These are phyloP conservation scores for Suillus paluster DNA, from an alignment of 768 basidiomycete genomes.

Conservation along the genomic window DNA sequence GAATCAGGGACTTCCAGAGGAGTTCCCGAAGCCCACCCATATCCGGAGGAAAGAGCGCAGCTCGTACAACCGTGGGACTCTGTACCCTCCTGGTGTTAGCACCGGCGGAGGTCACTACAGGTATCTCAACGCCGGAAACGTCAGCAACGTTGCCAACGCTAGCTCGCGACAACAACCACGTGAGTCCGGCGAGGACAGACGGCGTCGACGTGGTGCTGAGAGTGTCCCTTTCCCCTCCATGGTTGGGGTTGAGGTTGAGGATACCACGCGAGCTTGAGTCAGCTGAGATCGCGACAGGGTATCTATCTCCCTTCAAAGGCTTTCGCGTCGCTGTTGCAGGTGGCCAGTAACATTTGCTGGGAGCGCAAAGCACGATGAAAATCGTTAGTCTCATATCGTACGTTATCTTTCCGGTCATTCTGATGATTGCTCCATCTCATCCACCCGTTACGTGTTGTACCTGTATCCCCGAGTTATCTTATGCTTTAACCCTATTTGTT, in stretches of 20 bases:
- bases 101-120: conserved; percentile 29
- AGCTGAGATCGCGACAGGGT: neutral
- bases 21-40: conserved; percentile 84
- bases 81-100: conserved; percentile 58
- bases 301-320: neutral
- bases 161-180: conserved; percentile 17
- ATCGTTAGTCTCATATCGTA: neutral
- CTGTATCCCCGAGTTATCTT: conserved; percentile 29
- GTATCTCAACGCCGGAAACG: conserved; percentile 26
- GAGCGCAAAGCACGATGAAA: neutral
- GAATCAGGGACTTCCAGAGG: conserved; percentile 74
- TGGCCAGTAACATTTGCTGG: neutral
- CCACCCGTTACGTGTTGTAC: conserved; percentile 24
- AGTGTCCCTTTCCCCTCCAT: neutral
- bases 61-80: conserved; percentile 72
- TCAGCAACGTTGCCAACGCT: conserved; percentile 19
- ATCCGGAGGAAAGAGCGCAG: conserved; percentile 83
- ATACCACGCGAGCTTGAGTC: neutral
- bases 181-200: conserved; percentile 12
- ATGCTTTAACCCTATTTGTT: conserved; percentile 35
- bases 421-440: conserved; percentile 23
- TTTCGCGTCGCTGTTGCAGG: neutral
- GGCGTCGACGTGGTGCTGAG: conserved; percentile 8
- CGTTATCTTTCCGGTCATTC: neutral
- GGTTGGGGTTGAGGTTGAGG: conserved; percentile 1